Percentiles rank a stretch among this genome's conserved stretches.
phyloP scores from a whole-genome alignment of 2,329 filamentous ascomycete species.

The Fusarium sp. region DNA sequence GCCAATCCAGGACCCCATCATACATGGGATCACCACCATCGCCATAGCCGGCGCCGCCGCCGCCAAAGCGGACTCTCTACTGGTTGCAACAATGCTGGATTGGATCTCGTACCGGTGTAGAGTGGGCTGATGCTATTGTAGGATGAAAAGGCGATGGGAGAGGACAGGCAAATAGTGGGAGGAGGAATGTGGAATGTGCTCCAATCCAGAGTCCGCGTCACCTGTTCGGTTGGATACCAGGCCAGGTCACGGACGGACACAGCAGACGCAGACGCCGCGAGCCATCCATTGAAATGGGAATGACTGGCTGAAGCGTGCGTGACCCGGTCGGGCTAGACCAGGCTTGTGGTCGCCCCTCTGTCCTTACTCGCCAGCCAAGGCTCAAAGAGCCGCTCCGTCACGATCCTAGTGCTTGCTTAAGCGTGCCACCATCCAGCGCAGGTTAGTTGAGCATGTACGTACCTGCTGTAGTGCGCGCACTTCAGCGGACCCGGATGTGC shows the following conservation, averaged over 20 bases:
- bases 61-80: constrained; percentile 22
- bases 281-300: constrained; percentile 26
- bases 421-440: constrained; percentile 17
- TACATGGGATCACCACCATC: constrained; percentile 15
- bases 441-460: constrained; percentile 7
- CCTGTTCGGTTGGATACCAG: constrained; percentile 24
- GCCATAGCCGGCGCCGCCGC: constrained; percentile 29
- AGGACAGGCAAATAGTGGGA: constrained; percentile 20
- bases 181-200: constrained; percentile 34
- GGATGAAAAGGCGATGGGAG: constrained; percentile 6
- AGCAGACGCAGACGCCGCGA: constrained; percentile 16
- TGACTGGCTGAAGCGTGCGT: constrained; percentile 39
- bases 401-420: constrained; percentile 43
- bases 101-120: constrained; percentile 30
- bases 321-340: constrained; percentile 36
- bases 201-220: constrained; percentile 37
- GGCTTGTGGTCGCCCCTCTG: constrained; percentile 31
- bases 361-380: constrained; percentile 38
- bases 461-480: constrained; percentile 20
- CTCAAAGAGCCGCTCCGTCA: constrained; percentile 44
- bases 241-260: constrained; percentile 26
- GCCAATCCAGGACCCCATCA: constrained; percentile 34
- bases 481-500: constrained; percentile 5
- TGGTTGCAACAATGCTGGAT: constrained; percentile 19
- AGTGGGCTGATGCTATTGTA: constrained; percentile 35